These are phyloP conservation scores for Metschnikowia reukaufii DNA, from an alignment of 805 yeast genomes.

Conservation along the genomic window DNA sequence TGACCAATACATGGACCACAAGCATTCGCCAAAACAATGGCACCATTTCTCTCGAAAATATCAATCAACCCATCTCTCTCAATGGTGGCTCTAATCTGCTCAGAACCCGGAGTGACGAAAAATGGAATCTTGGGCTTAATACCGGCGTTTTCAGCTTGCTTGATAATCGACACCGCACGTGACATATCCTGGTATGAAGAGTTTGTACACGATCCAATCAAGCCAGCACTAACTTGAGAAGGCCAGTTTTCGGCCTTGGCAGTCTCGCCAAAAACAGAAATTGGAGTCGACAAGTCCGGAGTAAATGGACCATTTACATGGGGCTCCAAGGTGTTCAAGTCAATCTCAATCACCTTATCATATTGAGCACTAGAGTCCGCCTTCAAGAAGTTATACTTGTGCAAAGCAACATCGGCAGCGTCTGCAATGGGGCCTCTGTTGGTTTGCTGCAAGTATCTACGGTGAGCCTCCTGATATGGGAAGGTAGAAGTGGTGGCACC, in stretches of 20 bases:
- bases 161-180: slow-evolving; percentile 86
- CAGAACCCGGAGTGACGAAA: slow-evolving; percentile 97
- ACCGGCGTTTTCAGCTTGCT: slow-evolving; percentile 84
- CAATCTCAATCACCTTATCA: slow-evolving; percentile 89
- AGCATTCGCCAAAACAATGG: slow-evolving; percentile 91
- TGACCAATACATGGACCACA: slow-evolving; percentile 99
- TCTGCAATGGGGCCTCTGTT: slow-evolving; percentile 80
- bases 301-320: slow-evolving; percentile 98
- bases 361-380: slow-evolving; percentile 90
- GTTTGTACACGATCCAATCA: slow-evolving; percentile 98
- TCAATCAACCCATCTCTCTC: slow-evolving; percentile 90
- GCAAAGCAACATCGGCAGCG: slow-evolving; percentile 65
- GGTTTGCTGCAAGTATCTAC: slow-evolving; percentile 78
- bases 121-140: slow-evolving; percentile 87
- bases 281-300: slow-evolving; percentile 94
- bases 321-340: slow-evolving; percentile 86
- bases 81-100: slow-evolving; percentile 95
- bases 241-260: slow-evolving; percentile 85
- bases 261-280: slow-evolving; percentile 73
- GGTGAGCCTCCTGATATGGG: slow-evolving; percentile 87
- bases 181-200: slow-evolving; percentile 98
- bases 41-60: slow-evolving; percentile 83
- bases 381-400: slow-evolving; percentile 59
- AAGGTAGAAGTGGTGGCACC: slow-evolving; percentile 98
- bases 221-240: slow-evolving; percentile 78